Base-by-base conservation (phyloP, 306 rosid species). In the Cicer judaicum region DNA sequence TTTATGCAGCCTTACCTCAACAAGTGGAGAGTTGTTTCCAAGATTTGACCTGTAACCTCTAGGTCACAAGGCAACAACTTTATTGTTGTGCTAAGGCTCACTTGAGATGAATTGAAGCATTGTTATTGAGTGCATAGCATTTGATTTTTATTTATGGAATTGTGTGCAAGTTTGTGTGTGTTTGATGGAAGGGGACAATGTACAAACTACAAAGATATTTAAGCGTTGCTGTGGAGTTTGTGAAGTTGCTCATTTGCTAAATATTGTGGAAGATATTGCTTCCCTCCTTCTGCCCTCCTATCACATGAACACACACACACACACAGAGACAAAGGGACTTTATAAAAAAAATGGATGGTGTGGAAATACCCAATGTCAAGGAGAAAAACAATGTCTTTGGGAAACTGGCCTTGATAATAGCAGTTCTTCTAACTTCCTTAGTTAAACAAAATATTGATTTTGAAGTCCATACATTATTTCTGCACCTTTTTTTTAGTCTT, bases 161-260 rank as follows among this genome's bases (percentile, higher is more conserved):
- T 40, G 64, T 44, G 65, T 77, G 36, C 64, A 62, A 73, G 48
- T 55, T 68, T 76, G 24, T 53, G 14, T 39, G 39, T 60, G 60
- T 48, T 29, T 68, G 48, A 54, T 24, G 62, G 57, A 44, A 69
- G 54, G 60, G 43, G 29, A 54, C 61, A 57, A 24, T 24, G 15
- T n/a, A 39, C 52, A 74, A 63, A 49, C 7, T n/a, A 39, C 52
- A 74, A 63, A 49, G 10, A 56, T 60, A 40, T 41, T 56, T 72
- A 39, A 29, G 62, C 81, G 16, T 68, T 76, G 3, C 59, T 60
- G 11, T 19, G 56, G 6, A 47, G 71, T 38, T 60, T 55, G 69
- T 49, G 52, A 79, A 57, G 68, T 76, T 68, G n/a, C 60, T 78
- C 36, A 14, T 74, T 59, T 61, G 36, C 57, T 55, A 36, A 57